Conservation (phyloP, 257 asterid genomes). For the Cinchona pubescens region DNA sequence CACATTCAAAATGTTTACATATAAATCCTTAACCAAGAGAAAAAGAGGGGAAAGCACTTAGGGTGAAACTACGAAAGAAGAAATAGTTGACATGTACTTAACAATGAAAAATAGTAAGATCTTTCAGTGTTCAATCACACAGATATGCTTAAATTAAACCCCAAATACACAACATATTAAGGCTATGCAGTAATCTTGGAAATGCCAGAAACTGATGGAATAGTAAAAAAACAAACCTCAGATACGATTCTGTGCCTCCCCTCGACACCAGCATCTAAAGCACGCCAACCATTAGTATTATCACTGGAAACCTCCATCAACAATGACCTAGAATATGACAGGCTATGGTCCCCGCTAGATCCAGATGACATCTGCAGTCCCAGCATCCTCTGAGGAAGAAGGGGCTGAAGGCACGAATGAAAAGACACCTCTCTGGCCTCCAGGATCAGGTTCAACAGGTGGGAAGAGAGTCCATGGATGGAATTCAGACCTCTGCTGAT, state of each 20-base stretch:
- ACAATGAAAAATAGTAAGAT: not conserved
- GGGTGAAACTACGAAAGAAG: not conserved
- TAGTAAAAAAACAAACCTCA: slow-evolving; percentile 21
- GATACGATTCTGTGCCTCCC: slow-evolving; percentile 71
- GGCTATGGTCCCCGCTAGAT: slow-evolving; percentile 18
- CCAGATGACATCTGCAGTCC: slow-evolving; percentile 30
- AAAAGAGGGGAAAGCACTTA: not conserved
- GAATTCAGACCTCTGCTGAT: slow-evolving; percentile 47
- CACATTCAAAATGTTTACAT: not conserved
- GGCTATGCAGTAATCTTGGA: not conserved
- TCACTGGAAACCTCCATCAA: slow-evolving; percentile 47
- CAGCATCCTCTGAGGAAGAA: slow-evolving; percentile 47
- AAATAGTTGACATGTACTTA: not conserved
- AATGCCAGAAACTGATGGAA: slow-evolving; percentile 9
- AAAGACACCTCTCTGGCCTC: slow-evolving; percentile 50
- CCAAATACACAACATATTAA: not conserved
- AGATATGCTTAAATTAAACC: not conserved
- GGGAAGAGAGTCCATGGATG: slow-evolving; percentile 49
- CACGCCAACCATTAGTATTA: slow-evolving; percentile 52
- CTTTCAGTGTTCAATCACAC: not conserved
- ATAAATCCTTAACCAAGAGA: not conserved
- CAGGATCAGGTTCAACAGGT: slow-evolving; percentile 49
- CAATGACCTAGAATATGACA: slow-evolving; percentile 36
- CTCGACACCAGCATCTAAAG: slow-evolving; percentile 55
- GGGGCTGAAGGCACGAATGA: slow-evolving; percentile 45